Evolutionary conservation across 805 yeast genomes (phyloP), one percentile per base, ranked within the genome.

Genomic region (Geotrichum ghanense): DNA sequence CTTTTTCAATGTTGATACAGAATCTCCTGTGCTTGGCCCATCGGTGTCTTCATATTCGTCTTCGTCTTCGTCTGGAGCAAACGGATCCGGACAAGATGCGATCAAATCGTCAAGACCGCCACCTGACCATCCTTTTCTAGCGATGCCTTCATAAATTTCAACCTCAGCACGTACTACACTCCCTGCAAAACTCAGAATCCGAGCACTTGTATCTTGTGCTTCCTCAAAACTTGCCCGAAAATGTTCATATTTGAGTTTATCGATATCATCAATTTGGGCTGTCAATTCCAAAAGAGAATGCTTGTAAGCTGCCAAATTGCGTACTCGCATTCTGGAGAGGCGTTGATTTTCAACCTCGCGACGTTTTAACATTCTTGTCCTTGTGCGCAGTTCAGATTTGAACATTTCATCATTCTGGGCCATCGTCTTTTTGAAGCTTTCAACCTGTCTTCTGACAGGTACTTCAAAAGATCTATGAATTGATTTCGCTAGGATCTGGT

Each of bases 111-210:
- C 95, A 26, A 87, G 65, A 0, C 95, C 95, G 22, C 90, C 92
- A 12, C 94, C 95, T 3, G 82, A 73, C 85, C 88, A 81, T 3
- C 94, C 92, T 58, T 87, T 87, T 48, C 78, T 71, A 0, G 95
- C 94, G 20, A 87, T 77, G 22, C 83, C 81, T 56, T 84, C 95
- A 54, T 76, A 78, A 17, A 86, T 77, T 55, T 85, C 92, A 16
- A 87, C 77, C 59, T 87, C 90, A 2, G 92, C 89, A 44, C 86
- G 67, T 1, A 85, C 79, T 3, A 83, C 68, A 1, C 82, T 71
- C 1, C 86, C 81, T 1, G 85, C 71, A 45, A 72, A 69, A 17
- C 65, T 61, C 42, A 83, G 68, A 3, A 84, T 66, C 22, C 69
- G 65, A 22, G 68, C 66, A 35, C 82, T 78, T n/a, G 83, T 73